Conservation (phyloP, 176 grass and related monocot genomes). For the Lolium rigidum region DNA sequence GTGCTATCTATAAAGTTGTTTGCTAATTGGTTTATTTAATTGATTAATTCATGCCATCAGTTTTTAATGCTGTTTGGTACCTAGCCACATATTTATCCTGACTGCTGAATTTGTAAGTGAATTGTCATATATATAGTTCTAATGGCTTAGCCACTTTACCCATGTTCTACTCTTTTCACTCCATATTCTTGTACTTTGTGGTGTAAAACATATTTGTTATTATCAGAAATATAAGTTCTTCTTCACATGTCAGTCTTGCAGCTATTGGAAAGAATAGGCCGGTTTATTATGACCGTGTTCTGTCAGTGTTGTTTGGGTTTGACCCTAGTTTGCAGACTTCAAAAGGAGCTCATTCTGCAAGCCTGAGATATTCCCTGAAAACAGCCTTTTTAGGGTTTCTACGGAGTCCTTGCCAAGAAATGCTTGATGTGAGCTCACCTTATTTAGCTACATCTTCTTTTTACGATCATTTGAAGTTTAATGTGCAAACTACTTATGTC, state of each 20-base stretch:
- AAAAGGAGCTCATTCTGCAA: constrained; percentile 74
- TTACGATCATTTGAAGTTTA: background rate
- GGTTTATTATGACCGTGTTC: constrained; percentile 63
- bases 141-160: constrained; percentile 1
- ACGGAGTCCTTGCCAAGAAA: constrained; percentile 69
- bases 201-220: constrained; percentile 19
- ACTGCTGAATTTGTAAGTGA: constrained; percentile 34
- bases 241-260: constrained; percentile 73
- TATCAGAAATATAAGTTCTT: constrained; percentile 44
- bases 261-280: constrained; percentile 83
- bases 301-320: constrained; percentile 75
- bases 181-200: constrained; percentile 22
- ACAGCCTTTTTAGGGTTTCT: constrained; percentile 85
- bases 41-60: background rate
- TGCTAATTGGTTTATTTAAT: constrained; percentile 14
- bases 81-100: constrained; percentile 30
- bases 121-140: constrained; percentile 25
- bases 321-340: constrained; percentile 64
- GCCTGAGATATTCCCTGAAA: constrained; percentile 77
- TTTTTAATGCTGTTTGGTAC: constrained; percentile 5
- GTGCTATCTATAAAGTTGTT: background rate
- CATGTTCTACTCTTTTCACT: constrained; percentile 25
- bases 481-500: background rate
- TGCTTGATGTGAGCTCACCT: constrained; percentile 70
- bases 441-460: constrained; percentile 22